Conservation (phyloP, 768 basidiomycete genomes). For the Coprinellus micaceus region DNA sequence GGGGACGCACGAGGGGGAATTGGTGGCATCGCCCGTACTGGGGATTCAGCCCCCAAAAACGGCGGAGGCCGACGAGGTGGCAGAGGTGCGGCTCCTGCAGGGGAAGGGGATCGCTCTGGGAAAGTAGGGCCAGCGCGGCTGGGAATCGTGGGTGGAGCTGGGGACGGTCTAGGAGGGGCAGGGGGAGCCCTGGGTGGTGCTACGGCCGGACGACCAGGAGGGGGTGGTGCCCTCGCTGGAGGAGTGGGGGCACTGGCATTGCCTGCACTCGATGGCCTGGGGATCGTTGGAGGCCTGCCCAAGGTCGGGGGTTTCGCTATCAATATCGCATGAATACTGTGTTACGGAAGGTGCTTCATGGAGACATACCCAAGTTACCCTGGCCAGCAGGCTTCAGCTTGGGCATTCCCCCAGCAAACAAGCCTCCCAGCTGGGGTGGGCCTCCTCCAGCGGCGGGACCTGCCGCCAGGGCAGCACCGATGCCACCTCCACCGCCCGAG, state of each 20-base stretch:
- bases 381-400: conserved; percentile 82
- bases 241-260: neutral
- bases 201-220: conserved; percentile 4
- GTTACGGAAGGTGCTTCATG: neutral
- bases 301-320: conserved; percentile 60
- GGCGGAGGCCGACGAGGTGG: conserved; percentile 40
- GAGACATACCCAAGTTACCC: conserved; percentile 45
- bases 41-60: conserved; percentile 29
- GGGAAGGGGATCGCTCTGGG: conserved; percentile 22
- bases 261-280: too few relatives aligned
- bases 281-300: conserved; percentile 65
- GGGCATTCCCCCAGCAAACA: conserved; percentile 92
- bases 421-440: conserved; percentile 76
- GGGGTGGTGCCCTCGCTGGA: neutral
- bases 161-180: conserved; percentile 29
- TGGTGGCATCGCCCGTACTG: conserved; percentile 39
- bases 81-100: conserved; percentile 35
- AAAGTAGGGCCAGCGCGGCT: conserved; percentile 36
- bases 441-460: conserved; percentile 26
- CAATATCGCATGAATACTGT: neutral
- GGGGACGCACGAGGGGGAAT: conserved; percentile 34
- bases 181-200: conserved; percentile 5
- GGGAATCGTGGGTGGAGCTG: conserved; percentile 26
- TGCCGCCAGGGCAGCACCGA: conserved; percentile 14
- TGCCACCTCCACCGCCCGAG: conserved; percentile 7